Conservation (phyloP, 371 early-diverging fungal species). For the Syncephalastrum racemosum region DNA sequence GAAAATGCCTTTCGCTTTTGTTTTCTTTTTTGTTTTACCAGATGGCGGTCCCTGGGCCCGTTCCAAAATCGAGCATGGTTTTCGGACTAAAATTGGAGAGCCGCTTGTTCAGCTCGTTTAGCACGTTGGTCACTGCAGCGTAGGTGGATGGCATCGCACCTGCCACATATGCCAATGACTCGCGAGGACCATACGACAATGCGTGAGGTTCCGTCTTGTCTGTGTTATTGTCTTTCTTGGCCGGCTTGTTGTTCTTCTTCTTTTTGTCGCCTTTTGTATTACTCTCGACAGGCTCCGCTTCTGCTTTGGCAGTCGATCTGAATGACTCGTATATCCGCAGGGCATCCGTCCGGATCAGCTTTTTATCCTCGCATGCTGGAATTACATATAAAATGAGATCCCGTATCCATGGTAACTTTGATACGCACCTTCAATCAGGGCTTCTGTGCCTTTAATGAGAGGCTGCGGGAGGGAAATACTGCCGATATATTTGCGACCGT, state of each 20-base stretch:
- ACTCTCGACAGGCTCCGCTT: conserved; percentile 12
- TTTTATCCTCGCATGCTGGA: conserved; percentile 47
- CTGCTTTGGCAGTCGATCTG: conserved; percentile 58
- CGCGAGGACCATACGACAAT: conserved; percentile 74
- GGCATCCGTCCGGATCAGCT: conserved; percentile 64
- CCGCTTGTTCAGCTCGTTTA: conserved; percentile 62
- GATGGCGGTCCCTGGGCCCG: conserved; percentile 85
- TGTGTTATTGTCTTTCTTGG: conserved; percentile 3
- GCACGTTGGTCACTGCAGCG: conserved; percentile 67
- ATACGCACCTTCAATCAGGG: conserved; percentile 39
- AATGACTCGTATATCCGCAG: conserved; percentile 68
- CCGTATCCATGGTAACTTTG: no score
- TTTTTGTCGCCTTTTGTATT: neutral
- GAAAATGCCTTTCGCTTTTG: neutral
- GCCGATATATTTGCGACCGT: conserved; percentile 73
- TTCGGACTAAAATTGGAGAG: conserved; percentile 64
- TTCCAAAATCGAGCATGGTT: conserved; percentile 80
- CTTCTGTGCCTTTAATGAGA: conserved; percentile 49
- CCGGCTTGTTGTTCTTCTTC: conserved; percentile 22
- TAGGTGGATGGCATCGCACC: conserved; percentile 68
- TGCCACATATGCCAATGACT: conserved; percentile 76
- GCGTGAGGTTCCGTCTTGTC: conserved; percentile 54
- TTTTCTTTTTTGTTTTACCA: conserved; percentile 49
- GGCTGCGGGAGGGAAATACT: conserved; percentile 60
- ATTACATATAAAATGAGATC: neutral